Conservation (phyloP, 1,139 yeast genomes). For the Geotrichum carabidarum region DNA sequence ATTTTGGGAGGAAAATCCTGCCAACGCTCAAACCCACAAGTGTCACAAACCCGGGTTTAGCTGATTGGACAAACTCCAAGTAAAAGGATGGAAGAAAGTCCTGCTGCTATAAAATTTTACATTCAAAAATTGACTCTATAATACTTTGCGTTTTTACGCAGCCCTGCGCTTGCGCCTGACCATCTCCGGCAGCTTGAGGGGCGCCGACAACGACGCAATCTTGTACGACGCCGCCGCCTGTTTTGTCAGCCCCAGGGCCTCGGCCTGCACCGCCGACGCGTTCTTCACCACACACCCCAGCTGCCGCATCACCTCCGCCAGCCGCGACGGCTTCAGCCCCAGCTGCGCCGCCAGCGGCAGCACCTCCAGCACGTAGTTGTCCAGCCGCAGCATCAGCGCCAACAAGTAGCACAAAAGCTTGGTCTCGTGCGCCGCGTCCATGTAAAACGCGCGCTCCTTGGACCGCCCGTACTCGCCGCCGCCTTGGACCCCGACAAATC, state of each 20-base stretch:
- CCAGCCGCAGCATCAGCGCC: conserved; percentile 68
- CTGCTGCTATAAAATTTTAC: too few relatives aligned
- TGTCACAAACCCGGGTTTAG: too few relatives aligned
- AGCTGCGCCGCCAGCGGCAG: conserved; percentile 82
- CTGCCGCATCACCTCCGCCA: conserved; percentile 65
- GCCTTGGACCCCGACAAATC: conserved; percentile 63
- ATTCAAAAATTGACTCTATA: too few relatives aligned
- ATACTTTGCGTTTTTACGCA: too few relatives aligned
- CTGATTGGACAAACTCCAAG: too few relatives aligned
- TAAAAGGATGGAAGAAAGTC: too few relatives aligned
- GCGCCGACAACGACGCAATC: conserved; percentile 79
- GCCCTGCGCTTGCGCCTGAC: conserved; percentile 54
- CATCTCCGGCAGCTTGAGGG: conserved; percentile 84
- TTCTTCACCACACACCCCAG: conserved; percentile 77
- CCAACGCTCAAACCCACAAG: too few relatives aligned
- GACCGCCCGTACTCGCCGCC: conserved; percentile 61
- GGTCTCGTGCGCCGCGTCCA: conserved; percentile 86
- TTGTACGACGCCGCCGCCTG: conserved; percentile 62
- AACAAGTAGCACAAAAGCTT: conserved; percentile 75
- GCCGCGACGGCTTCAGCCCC: conserved; percentile 71
- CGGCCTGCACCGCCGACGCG: conserved; percentile 75
- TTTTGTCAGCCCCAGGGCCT: conserved; percentile 72
- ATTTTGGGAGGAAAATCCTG: too few relatives aligned
- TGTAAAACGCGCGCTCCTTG: conserved; percentile 39
- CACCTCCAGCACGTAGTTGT: conserved; percentile 68